phyloP scores from a whole-genome alignment of 176 grass and related monocot genomes.

The Hordeum marinum region DNA sequence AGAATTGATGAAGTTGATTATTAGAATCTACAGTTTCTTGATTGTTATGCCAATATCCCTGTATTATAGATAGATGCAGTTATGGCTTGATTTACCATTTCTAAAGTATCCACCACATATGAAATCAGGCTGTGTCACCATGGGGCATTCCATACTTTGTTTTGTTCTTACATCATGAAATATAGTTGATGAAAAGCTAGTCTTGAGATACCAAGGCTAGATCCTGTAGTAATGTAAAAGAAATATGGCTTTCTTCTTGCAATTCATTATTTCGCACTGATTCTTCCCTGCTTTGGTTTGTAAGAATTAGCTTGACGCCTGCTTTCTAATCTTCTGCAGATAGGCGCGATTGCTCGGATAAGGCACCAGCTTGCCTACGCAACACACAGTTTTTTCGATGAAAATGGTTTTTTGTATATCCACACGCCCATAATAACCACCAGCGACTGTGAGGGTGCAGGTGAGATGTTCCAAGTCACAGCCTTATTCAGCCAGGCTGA shows the following conservation, averaged over 20 bases:
- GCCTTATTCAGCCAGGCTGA: conserved; percentile 78
- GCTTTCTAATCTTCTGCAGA: conserved; percentile 44
- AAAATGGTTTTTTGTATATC: conserved; percentile 75
- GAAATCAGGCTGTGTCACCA: background rate
- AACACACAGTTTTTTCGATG: conserved; percentile 70
- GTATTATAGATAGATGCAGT: background rate
- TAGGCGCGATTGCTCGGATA: conserved; percentile 75
- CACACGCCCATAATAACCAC: conserved; percentile 95
- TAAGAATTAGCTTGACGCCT: background rate
- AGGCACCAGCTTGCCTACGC: conserved; percentile 80
- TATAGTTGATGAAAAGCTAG: background rate
- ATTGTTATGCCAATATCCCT: no score
- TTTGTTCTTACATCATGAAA: background rate
- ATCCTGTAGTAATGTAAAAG: background rate
- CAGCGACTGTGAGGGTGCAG: conserved; percentile 91
- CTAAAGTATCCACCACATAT: background rate
- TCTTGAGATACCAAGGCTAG: background rate
- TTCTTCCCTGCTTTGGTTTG: background rate
- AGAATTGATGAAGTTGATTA: no score
- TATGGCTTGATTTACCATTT: background rate
- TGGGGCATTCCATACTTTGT: background rate
- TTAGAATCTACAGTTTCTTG: no score
- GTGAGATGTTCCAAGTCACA: conserved; percentile 97
- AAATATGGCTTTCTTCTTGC: background rate
- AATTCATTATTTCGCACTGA: background rate